Evolutionary conservation across 495 filamentous ascomycete genomes (phyloP).

Genomic region (Talaromyces trachyspermus): DNA sequence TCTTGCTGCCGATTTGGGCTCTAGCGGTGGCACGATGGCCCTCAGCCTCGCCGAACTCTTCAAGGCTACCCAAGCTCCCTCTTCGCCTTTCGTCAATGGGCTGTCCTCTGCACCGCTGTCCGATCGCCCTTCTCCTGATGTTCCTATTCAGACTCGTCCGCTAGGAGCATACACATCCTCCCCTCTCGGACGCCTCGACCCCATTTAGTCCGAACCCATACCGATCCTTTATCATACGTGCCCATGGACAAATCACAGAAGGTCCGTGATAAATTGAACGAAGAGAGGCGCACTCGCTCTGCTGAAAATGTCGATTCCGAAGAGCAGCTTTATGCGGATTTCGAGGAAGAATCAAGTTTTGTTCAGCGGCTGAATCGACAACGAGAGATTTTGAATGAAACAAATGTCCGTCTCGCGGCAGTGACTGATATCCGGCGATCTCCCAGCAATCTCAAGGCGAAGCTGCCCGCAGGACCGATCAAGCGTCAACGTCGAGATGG

Average conservation of each 20-base stretch:
- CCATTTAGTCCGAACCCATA: slow-evolving; percentile 31
- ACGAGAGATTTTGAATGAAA: slow-evolving; percentile 29
- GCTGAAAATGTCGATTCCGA: slow-evolving; percentile 30
- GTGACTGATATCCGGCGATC: slow-evolving; percentile 18
- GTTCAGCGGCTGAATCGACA: slow-evolving; percentile 31
- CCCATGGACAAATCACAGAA: slow-evolving; percentile 46
- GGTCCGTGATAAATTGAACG: slow-evolving; percentile 24
- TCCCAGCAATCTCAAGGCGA: background rate
- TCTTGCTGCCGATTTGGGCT: slow-evolving; percentile 32
- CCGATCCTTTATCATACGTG: slow-evolving; percentile 43
- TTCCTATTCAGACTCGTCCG: slow-evolving; percentile 36
- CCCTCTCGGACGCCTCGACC: slow-evolving; percentile 23
- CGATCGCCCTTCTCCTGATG: slow-evolving; percentile 46
- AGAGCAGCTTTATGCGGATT: slow-evolving; percentile 39
- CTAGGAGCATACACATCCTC: slow-evolving; percentile 34
- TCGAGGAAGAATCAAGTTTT: slow-evolving; percentile 38
- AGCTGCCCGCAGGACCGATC: slow-evolving; percentile 2
- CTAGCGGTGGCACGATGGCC: slow-evolving; percentile 36
- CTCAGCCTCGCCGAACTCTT: slow-evolving; percentile 49
- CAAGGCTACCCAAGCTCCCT: slow-evolving; percentile 45
- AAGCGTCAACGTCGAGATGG: slow-evolving; percentile 15
- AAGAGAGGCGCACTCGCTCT: slow-evolving; percentile 34
- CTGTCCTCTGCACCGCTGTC: slow-evolving; percentile 34
- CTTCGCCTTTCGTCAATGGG: slow-evolving; percentile 38
- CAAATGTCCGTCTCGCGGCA: slow-evolving; percentile 32